Percentiles rank a stretch among this genome's conserved stretches.
Evolutionary conservation across 2,329 filamentous ascomycete species (phyloP).

Genomic region (Lachnum nothofagi): DNA sequence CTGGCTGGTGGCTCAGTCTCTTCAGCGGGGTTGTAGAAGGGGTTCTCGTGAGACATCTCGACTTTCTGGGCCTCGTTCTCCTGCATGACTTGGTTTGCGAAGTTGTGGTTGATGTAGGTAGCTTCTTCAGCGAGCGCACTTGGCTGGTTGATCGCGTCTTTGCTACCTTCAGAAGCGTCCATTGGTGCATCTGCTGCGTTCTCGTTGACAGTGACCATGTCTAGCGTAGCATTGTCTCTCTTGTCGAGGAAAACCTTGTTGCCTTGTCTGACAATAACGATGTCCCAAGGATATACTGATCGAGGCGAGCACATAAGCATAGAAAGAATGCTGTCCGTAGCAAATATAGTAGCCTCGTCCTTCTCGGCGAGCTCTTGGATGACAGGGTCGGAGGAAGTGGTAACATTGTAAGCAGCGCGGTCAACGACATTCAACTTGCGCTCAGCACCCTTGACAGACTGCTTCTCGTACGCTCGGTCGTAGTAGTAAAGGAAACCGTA

Average conservation of each 20-base stretch:
- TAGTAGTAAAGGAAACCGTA: slow-evolving; percentile 99
- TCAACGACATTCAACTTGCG: slow-evolving; percentile 84
- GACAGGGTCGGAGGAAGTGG: slow-evolving; percentile 89
- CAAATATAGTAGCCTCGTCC: slow-evolving; percentile 93
- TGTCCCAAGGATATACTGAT: slow-evolving; percentile 97
- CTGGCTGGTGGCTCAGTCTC: slow-evolving; percentile 90
- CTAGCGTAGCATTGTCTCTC: slow-evolving; percentile 87
- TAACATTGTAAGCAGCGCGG: slow-evolving; percentile 95
- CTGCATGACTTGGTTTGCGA: slow-evolving; percentile 87
- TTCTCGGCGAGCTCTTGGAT: slow-evolving; percentile 96
- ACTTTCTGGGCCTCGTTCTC: slow-evolving; percentile 76
- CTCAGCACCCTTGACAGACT: slow-evolving; percentile 81
- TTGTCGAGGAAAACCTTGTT: slow-evolving; percentile 99
- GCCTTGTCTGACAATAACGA: slow-evolving; percentile 86
- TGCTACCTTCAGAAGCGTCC: slow-evolving; percentile 84
- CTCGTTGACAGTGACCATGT: slow-evolving; percentile 98
- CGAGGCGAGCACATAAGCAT: slow-evolving; percentile 99
- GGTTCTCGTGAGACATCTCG: slow-evolving; percentile 82
- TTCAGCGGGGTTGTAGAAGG: slow-evolving; percentile 92
- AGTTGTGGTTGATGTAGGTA: slow-evolving; percentile 99
- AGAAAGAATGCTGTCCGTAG: slow-evolving; percentile 92
- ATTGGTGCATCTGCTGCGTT: slow-evolving; percentile 93
- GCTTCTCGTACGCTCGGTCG: slow-evolving; percentile 91
- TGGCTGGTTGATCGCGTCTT: slow-evolving; percentile 94
- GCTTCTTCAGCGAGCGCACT: slow-evolving; percentile 88